phyloP scores from a whole-genome alignment of 2,329 filamentous ascomycete species.

The Ophiostoma sp. region DNA sequence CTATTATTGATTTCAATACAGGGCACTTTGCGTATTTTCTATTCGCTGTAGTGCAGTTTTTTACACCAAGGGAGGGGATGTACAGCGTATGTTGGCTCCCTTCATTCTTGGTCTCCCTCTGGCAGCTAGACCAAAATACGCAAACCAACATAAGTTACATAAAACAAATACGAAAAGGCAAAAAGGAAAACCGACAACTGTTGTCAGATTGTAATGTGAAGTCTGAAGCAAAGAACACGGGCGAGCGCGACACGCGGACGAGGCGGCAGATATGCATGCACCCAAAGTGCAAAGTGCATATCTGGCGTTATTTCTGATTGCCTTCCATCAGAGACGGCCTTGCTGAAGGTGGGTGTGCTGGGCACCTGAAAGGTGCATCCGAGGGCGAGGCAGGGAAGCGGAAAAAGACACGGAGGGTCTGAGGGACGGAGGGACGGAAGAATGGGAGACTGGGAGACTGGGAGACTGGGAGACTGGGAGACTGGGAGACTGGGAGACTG shows the following conservation, averaged over 20 bases:
- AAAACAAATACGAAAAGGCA: not conserved
- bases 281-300: no score
- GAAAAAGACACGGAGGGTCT: not conserved
- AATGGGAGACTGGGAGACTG: not conserved
- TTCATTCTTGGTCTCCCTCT: conserved; percentile 10
- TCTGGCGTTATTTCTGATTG: not conserved
- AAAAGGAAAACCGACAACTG: no score
- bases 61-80: conserved; percentile 7
- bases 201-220: not conserved
- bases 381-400: conserved; percentile 6
- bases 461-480: not conserved
- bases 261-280: not conserved
- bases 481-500: not conserved
- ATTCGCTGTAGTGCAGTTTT: not conserved
- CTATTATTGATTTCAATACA: not conserved
- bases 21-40: not conserved
- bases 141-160: no score
- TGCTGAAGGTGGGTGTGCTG: conserved; percentile 8
- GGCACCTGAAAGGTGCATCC: conserved; percentile 15
- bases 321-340: not conserved
- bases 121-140: not conserved
- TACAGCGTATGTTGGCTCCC: conserved; percentile 11
- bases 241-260: not conserved
- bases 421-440: not conserved
- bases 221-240: not conserved